Percentiles rank a stretch among this genome's conserved stretches.
Evolutionary conservation across 2,329 filamentous ascomycete genomes (phyloP).

Genomic region (Beauveria sp.): DNA sequence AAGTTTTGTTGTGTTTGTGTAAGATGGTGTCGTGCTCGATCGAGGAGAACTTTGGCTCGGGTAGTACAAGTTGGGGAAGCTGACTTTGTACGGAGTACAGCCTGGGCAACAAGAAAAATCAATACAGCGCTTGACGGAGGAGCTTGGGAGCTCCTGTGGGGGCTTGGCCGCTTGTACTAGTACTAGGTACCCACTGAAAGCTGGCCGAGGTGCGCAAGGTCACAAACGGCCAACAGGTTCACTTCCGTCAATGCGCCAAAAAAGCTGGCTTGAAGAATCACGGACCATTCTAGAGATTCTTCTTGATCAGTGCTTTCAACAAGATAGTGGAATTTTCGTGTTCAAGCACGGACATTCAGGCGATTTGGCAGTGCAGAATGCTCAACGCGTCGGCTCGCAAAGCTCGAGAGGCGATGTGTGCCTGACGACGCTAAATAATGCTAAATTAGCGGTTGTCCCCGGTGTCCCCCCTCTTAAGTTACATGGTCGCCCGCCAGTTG

Average conservation of each 20-base stretch:
- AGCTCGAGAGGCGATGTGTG: neutral
- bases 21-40: neutral
- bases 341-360: too few relatives aligned
- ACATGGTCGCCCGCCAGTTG: neutral
- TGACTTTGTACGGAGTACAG: neutral
- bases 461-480: neutral
- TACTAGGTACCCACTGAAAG: neutral
- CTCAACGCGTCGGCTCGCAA: neutral
- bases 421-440: neutral
- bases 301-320: too few relatives aligned
- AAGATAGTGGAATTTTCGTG: too few relatives aligned
- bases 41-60: neutral
- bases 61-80: neutral
- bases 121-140: neutral
- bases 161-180: neutral
- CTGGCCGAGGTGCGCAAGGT: neutral
- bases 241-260: neutral
- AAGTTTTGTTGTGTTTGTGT: neutral
- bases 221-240: neutral
- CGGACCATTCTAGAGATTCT: too few relatives aligned
- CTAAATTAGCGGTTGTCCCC: neutral
- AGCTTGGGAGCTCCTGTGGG: conserved; percentile 6
- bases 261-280: too few relatives aligned
- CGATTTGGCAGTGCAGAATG: neutral
- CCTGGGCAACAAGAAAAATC: neutral